Base-by-base conservation (phyloP, 2,329 filamentous ascomycete genomes). In the Aureobasidium vineae region DNA sequence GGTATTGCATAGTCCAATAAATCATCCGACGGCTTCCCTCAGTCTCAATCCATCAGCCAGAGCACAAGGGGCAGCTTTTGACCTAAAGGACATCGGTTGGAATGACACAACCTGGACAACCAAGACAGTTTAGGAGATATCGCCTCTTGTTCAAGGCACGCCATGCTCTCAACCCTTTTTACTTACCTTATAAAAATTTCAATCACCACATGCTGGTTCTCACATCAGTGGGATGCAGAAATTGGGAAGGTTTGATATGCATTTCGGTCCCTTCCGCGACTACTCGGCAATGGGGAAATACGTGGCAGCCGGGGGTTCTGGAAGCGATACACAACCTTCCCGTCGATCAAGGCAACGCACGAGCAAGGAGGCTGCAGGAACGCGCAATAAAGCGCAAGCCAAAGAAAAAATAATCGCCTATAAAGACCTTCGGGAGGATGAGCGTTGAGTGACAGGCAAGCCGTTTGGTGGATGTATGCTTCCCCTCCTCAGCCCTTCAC, bases 161-260 rank as follows among this genome's bases (percentile, higher is more conserved):
- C 6, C 23, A 19, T 16, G 3, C 15, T 5, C 3, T 2, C 23
- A 26, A 15, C 5, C 2, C 16, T 31, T 4, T 31, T 2, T 52
- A 19, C 4, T 28, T 28, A 2, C 53, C 16, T 6, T 52, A 2
- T 36, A 10, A 36, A 36, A 10, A 2, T 36, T 36, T 13, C 10
- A 36, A 13, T 13, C 10, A 36, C 13, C 33, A 13, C 33, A 36
- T 36, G 33, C 33, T 36, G 49, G n/a, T 26, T 52, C 7, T 52
- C 15, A 10, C 49, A 19, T 7, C 33, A 26, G 53, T 21, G 21
- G 53, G 13, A 26, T 41, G 53, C 40, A 41, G 16, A 36, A 59
- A 59, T 43, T 23, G 26, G 54, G 57, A 47, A 61, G 57, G 57
- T 61, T 61, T 61, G 57, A 61, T 61, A 61, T 49, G 56, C 28